Conservation (phyloP, 2,329 filamentous ascomycete genomes). For the Aspergillus vadensis region DNA sequence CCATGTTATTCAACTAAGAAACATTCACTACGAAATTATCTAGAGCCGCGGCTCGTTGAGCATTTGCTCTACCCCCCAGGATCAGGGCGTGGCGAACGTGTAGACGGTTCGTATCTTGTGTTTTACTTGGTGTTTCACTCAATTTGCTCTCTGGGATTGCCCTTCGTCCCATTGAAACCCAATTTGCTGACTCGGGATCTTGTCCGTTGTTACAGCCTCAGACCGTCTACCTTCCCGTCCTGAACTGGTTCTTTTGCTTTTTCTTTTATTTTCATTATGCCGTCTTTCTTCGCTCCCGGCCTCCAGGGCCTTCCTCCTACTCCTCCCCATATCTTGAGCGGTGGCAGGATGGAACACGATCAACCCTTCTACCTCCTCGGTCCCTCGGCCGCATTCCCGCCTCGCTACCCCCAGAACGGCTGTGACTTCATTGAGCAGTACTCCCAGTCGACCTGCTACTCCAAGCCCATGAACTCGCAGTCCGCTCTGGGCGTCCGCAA, state of each 20-base stretch:
- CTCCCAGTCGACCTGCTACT: constrained; percentile 46
- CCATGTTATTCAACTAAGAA: constrained; percentile 46
- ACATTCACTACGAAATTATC: constrained; percentile 29
- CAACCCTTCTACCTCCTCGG: constrained; percentile 42
- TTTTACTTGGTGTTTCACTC: constrained; percentile 7
- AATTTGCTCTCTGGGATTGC: not conserved
- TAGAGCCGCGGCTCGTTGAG: constrained; percentile 45
- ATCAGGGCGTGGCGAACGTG: constrained; percentile 43
- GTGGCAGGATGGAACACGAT: constrained; percentile 42
- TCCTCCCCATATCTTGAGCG: constrained; percentile 43
- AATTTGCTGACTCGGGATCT: constrained; percentile 26
- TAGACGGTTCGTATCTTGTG: constrained; percentile 44
- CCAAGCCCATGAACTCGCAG: constrained; percentile 37
- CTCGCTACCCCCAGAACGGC: constrained; percentile 47
- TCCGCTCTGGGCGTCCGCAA: constrained; percentile 33
- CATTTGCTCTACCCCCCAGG: constrained; percentile 41
- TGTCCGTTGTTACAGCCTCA: constrained; percentile 20
- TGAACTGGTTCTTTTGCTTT: constrained; percentile 33
- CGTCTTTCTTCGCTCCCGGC: constrained; percentile 46
- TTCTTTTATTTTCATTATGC: constrained; percentile 36
- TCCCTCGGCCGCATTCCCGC: constrained; percentile 41
- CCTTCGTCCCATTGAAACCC: constrained; percentile 6
- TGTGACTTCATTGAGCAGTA: constrained; percentile 51
- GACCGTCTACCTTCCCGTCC: constrained; percentile 41
- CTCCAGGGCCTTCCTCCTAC: constrained; percentile 46